Conservation (phyloP, 2,329 filamentous ascomycete genomes). For the Cladosporium sp. region DNA sequence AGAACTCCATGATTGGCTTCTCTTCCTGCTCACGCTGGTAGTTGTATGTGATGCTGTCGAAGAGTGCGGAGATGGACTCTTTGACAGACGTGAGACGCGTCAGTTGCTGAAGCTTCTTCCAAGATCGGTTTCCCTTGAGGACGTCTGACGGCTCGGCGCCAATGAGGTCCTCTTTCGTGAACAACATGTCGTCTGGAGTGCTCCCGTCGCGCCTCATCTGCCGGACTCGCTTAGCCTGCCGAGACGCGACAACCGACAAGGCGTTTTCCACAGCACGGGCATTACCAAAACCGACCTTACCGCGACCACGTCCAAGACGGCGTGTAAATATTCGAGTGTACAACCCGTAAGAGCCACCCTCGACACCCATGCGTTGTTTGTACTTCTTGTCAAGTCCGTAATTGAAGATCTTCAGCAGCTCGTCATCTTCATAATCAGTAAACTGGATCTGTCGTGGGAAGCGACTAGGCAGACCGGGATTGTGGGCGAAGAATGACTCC, state of each 20-base stretch:
- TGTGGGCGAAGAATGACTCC: constrained; percentile 72
- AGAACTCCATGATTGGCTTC: constrained; percentile 55
- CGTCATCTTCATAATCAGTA: constrained; percentile 62
- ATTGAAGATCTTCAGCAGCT: constrained; percentile 60
- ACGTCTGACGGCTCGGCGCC: constrained; percentile 61
- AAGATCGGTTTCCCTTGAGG: constrained; percentile 51
- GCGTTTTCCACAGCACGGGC: constrained; percentile 65
- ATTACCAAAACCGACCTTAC: constrained; percentile 67
- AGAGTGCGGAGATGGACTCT: constrained; percentile 51
- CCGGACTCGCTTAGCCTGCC: constrained; percentile 56
- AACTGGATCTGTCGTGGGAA: constrained; percentile 66
- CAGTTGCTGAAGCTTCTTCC: constrained; percentile 54
- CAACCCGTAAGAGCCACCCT: constrained; percentile 56
- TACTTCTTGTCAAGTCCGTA: constrained; percentile 40
- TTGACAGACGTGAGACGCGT: constrained; percentile 63
- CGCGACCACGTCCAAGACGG: constrained; percentile 59
- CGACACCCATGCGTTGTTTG: constrained; percentile 56
- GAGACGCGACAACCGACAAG: constrained; percentile 49
- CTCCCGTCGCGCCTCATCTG: constrained; percentile 41
- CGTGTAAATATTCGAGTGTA: constrained; percentile 61
- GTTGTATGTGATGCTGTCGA: constrained; percentile 61
- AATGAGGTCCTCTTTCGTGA: constrained; percentile 66
- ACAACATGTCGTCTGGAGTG: constrained; percentile 46
- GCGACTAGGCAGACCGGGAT: constrained; percentile 65
- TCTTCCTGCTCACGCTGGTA: constrained; percentile 63